Evolutionary conservation across 768 basidiomycete genomes (phyloP), one percentile per base, ranked within the genome.

Genomic region (Flagelloscypha sp.): DNA sequence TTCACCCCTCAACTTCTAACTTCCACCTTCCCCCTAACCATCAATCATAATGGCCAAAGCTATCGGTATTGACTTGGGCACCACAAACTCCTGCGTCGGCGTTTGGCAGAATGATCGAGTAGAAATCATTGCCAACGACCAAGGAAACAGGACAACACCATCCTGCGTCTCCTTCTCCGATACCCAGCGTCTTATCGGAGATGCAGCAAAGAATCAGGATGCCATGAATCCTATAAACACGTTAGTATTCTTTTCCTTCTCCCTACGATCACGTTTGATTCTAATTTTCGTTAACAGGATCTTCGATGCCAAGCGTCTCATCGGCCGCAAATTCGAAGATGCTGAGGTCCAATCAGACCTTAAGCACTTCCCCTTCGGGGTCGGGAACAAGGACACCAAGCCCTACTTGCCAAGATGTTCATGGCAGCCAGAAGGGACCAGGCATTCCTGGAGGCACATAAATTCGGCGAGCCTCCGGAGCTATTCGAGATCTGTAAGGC

Each of bases 121-220:
- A 30, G 75, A 77, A 55, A 87, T 92, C 34, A 79, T 93, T 44
- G 84, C 88, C 59, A 90, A 93, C 65, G 70, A 87, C 32, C 86
- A 92, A 64, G 88, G 89, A 60, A 78, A 82, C 44, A 75, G 87
- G 41, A 93, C 88, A 38, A 95, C 88, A 9, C 90, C 89, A 4
- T 92, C 89, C 24, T 86, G 86, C 50, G 89, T 93, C 41, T 79
- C 85, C 36, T 94, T 94, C 67, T 84, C 84, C 45, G 88, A 86
- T 48, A 82, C 87, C 38, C 86, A 92, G 59, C 79, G 83, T 36
- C 62, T 84, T 30, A 74, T 84, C 38, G 83, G 84, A 54, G 70
- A 83, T 38, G 81, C 83, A 16, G 83, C 84, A 12, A 80, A 83
- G 61, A 75, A 80, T 33, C 83, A 84, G 53, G 80, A 76, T 1